Evolutionary conservation across 2,329 filamentous ascomycete genomes (phyloP).

Genomic region (Talaromyces sp.): DNA sequence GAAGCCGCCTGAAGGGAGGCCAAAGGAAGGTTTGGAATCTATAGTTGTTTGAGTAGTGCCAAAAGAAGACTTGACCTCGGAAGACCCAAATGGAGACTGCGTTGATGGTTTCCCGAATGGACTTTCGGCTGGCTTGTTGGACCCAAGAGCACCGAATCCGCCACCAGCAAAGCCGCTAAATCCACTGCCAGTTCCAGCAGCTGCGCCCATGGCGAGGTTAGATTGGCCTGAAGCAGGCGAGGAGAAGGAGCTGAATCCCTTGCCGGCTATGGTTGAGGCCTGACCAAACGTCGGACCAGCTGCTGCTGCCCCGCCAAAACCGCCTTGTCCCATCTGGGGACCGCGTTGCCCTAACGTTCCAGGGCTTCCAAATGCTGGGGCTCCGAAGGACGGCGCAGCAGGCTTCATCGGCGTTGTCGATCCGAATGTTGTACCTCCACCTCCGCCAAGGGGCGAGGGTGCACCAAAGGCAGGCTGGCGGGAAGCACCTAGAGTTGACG

Average conservation of each 20-base stretch:
- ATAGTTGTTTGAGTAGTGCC: conserved; percentile 18
- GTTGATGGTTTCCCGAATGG: conserved; percentile 17
- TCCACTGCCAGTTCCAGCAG: conserved; percentile 3
- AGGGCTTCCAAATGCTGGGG: conserved; percentile 30
- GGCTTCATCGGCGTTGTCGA: conserved; percentile 15
- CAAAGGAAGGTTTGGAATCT: conserved; percentile 25
- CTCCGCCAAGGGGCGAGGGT: conserved; percentile 21
- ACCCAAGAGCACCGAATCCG: conserved; percentile 31
- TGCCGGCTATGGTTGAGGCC: conserved; percentile 6
- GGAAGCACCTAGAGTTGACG: conserved; percentile 18
- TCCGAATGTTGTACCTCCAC: conserved; percentile 22
- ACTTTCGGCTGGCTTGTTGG: conserved; percentile 9
- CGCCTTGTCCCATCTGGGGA: conserved; percentile 29
- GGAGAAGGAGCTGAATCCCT: conserved; percentile 12
- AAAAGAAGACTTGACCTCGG: conserved; percentile 22
- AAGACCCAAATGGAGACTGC: conserved; percentile 26
- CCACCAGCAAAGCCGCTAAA: conserved; percentile 18
- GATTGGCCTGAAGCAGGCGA: conserved; percentile 8
- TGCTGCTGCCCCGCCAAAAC: conserved; percentile 19
- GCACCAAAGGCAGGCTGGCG: conserved; percentile 22
- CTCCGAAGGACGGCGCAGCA: conserved; percentile 24
- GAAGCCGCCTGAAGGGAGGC: conserved; percentile 29
- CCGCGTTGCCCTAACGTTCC: conserved; percentile 25
- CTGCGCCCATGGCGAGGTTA: background rate
- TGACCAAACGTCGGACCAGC: conserved; percentile 25